phyloP scores from a whole-genome alignment of 2,329 filamentous ascomycete species.

The Aureobasidium uvarum region DNA sequence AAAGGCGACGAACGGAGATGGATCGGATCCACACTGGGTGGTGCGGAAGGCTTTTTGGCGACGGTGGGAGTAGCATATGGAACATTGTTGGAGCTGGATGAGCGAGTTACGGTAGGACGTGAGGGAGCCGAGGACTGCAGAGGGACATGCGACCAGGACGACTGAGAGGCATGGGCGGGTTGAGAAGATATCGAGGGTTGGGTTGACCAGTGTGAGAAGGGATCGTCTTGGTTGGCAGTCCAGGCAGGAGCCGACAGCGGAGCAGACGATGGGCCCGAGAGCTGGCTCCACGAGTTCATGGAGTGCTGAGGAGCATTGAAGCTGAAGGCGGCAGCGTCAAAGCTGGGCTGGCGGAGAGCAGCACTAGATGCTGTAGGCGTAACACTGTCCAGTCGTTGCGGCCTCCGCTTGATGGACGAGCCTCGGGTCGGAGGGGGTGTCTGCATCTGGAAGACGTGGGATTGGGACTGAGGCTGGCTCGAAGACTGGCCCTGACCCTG shows the following conservation, averaged over 20 bases:
- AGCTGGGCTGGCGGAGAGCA: neutral
- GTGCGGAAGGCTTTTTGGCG: neutral
- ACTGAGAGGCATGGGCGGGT: neutral
- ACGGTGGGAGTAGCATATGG: conserved; percentile 16
- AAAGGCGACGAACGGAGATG: conserved; percentile 42
- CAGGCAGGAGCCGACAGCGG: conserved; percentile 27
- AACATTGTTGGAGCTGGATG: conserved; percentile 33
- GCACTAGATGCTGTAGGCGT: neutral
- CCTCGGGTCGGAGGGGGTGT: conserved; percentile 62
- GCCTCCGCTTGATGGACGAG: conserved; percentile 51
- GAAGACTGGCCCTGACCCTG: neutral
- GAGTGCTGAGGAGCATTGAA: neutral
- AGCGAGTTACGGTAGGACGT: conserved; percentile 8
- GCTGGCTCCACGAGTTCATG: conserved; percentile 1
- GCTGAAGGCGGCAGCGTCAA: neutral
- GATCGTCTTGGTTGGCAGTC: conserved; percentile 13
- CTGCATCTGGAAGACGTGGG: conserved; percentile 51
- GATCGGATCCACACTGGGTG: conserved; percentile 49
- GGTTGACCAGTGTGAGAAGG: conserved; percentile 2
- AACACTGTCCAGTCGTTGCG: conserved; percentile 37
- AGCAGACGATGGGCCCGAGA: conserved; percentile 27
- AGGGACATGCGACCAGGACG: neutral
- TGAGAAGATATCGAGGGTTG: neutral
- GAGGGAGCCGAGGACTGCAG: neutral
- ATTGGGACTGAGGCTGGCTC: neutral